These are phyloP conservation scores for Aspergillus jensenii DNA, from an alignment of 2,329 filamentous ascomycete genomes.

Conservation along the genomic window DNA sequence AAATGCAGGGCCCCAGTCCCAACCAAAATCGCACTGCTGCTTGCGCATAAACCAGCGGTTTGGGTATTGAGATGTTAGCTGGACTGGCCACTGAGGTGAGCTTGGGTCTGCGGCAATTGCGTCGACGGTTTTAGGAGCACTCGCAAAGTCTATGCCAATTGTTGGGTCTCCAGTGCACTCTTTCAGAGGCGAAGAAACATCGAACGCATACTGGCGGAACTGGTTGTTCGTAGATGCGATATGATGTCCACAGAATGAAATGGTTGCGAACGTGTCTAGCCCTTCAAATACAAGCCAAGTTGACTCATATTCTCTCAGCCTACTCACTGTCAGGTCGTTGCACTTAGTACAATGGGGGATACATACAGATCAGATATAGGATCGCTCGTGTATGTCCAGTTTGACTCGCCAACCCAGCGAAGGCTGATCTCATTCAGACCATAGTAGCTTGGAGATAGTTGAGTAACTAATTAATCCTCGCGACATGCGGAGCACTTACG, in stretches of 20 bases:
- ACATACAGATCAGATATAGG: constrained; percentile 45
- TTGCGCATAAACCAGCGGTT: constrained; percentile 60
- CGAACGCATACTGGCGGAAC: constrained; percentile 62
- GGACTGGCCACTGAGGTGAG: constrained; percentile 53
- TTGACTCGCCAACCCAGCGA: constrained; percentile 57
- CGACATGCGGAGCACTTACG: constrained; percentile 23
- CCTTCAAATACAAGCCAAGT: constrained; percentile 63
- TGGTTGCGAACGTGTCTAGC: constrained; percentile 60
- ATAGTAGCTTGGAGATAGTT: constrained; percentile 40
- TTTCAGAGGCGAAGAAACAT: constrained; percentile 50
- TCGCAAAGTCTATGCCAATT: constrained; percentile 57
- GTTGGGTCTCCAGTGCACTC: constrained; percentile 42
- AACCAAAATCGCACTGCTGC: constrained; percentile 64
- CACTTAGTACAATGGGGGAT: too few relatives aligned
- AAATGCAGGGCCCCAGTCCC: constrained; percentile 64
- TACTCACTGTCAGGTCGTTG: constrained; percentile 5
- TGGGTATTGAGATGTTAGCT: constrained; percentile 52
- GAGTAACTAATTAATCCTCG: constrained; percentile 1
- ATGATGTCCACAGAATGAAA: constrained; percentile 55
- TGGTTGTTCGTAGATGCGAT: constrained; percentile 62
- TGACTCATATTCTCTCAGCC: constrained; percentile 32
- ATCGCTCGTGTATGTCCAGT: constrained; percentile 62
- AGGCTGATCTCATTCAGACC: constrained; percentile 61
- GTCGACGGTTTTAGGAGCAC: constrained; percentile 55
- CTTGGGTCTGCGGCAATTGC: constrained; percentile 52